Base-by-base conservation (phyloP, 2,329 filamentous ascomycete genomes). In the Paraconiothyrium brasiliense region DNA sequence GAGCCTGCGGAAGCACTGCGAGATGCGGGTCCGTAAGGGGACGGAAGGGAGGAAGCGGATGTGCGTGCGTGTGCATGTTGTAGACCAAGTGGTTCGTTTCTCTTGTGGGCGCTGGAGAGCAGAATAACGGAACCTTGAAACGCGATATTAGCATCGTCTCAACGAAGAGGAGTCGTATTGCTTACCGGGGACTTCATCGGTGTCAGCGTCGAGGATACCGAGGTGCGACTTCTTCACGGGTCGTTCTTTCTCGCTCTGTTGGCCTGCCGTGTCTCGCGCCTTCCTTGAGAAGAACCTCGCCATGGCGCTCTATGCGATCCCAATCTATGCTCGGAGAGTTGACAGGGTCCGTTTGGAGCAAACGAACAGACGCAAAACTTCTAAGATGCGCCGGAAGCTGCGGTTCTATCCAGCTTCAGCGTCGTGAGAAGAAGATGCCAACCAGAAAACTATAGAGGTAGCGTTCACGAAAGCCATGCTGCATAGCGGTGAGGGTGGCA, bases 111-210 rank as follows among this genome's bases (percentile, higher is more conserved):
- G 39, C 81, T 80, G 8, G 87, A 86, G 39, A 89, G 82, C 7
- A 90, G 81, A 48, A 89, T 82, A 44, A 90, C 82, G 14, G 87
- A 89, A 56, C 87, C 86, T 87, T 60, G 20, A 30, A 30, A 6
- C n/a, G 14, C 24, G 4, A 11, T 2, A 34, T 57, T 16, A 57
- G 55, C 22, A 20, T 20, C 9, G 24, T 16, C 8, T 22, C 14
- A 30, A 30, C 24, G 24, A n/a, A 55, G 2, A n/a, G n/a, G 39
- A 22, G 16, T 16, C 27, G 27, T 10, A 27, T 30, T 20, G 66
- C 85, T 65, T 81, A 93, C 92, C 92, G 67, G 94, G 94, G 13
- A 97, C 93, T 79, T 97, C 92, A 65, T 95, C 91, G 0, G 93
- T 97, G 60, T 90, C 78, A 51, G 82, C 92, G 72, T 93, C 94